phyloP scores from a whole-genome alignment of 2,329 filamentous ascomycete genomes.

The Laburnicola sp. region DNA sequence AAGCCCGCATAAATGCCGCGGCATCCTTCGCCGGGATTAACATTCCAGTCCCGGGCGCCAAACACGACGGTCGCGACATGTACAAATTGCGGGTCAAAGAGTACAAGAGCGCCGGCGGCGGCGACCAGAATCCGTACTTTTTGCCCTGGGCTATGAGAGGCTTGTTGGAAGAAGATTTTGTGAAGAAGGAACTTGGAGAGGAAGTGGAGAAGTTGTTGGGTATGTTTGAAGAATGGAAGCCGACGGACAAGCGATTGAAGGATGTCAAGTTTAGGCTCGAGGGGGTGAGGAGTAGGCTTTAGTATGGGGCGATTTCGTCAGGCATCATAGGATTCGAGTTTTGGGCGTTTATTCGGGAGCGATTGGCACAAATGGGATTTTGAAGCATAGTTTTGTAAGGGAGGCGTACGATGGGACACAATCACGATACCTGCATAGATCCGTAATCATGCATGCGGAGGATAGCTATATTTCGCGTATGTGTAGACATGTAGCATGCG shows the following conservation, averaged over 20 bases:
- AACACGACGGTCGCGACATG: slow-evolving; percentile 19
- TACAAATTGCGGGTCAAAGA: slow-evolving; percentile 38
- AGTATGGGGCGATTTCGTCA: not conserved
- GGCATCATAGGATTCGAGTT: not conserved
- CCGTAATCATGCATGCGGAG: not conserved
- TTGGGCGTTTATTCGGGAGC: not conserved
- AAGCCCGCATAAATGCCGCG: slow-evolving; percentile 24
- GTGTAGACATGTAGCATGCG: no score
- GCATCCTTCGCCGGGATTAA: slow-evolving; percentile 35
- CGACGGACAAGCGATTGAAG: slow-evolving; percentile 84
- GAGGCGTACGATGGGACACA: no score
- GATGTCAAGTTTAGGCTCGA: slow-evolving; percentile 95
- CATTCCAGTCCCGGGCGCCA: slow-evolving; percentile 36
- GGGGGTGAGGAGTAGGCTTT: slow-evolving; percentile 83
- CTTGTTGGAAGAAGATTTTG: slow-evolving; percentile 85
- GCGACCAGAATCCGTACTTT: slow-evolving; percentile 73
- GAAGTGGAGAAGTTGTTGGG: slow-evolving; percentile 80
- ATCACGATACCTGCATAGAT: slow-evolving; percentile 11
- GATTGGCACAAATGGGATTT: not conserved
- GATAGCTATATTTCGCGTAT: no score
- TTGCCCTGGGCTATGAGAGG: slow-evolving; percentile 96
- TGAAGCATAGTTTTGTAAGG: no score
- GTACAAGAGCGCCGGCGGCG: slow-evolving; percentile 32
- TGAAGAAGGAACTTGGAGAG: slow-evolving; percentile 74
- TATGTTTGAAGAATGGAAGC: slow-evolving; percentile 94